Evolutionary conservation across 73 alveolate genomes (phyloP).

Genomic region (Tetrahymena elliotti): DNA sequence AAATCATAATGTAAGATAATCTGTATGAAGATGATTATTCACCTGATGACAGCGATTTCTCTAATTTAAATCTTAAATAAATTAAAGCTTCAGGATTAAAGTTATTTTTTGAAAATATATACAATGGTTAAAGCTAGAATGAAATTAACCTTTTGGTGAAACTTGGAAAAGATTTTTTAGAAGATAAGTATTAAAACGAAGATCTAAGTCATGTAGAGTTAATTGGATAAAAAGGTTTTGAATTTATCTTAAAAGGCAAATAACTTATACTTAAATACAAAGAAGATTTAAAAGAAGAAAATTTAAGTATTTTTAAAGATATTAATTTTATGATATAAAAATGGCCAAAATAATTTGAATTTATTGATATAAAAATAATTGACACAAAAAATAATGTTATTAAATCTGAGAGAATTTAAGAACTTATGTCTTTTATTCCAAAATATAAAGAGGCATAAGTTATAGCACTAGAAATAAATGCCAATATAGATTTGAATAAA

Average conservation of each 20-base stretch:
- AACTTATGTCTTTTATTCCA: not conserved
- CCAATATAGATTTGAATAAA: not conserved
- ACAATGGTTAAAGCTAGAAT: not conserved
- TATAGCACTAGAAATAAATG: not conserved
- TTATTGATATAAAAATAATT: not conserved
- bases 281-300: not conserved
- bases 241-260: not conserved
- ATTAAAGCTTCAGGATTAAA: not conserved
- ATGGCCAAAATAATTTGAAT: not conserved
- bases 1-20: not conserved
- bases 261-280: not conserved
- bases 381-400: not conserved
- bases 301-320: not conserved
- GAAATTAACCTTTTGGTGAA: not conserved
- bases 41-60: not conserved
- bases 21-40: not conserved
- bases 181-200: too few relatives aligned
- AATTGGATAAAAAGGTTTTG: not conserved
- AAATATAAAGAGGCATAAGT: not conserved
- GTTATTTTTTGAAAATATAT: not conserved
- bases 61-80: not conserved
- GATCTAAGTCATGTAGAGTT: not conserved
- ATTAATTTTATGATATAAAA: too few relatives aligned
- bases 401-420: not conserved
- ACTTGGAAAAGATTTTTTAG: not conserved